A percentile compares a stretch with the other conserved stretches of the same genome.
Evolutionary conservation across 129 eudicot genomes (phyloP).

Genomic region (Escallonia rubra): DNA sequence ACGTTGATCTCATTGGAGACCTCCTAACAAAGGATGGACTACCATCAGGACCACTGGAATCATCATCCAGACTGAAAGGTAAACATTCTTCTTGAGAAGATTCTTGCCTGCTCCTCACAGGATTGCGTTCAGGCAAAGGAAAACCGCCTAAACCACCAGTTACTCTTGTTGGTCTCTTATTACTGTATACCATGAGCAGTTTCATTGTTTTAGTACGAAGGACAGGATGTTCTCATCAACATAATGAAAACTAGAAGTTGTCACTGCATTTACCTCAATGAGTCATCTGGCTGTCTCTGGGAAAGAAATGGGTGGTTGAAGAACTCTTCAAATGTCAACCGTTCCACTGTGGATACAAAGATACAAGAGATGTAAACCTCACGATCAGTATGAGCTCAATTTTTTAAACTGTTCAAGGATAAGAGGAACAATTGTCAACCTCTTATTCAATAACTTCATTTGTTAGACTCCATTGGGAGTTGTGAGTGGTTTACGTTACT

Average conservation of each 20-base stretch:
- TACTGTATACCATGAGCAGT: constrained; percentile 28
- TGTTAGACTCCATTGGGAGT: too few species aligned
- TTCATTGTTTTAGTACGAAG: constrained; percentile 4
- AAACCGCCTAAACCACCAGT: constrained; percentile 33
- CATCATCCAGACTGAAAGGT: constrained; percentile 78
- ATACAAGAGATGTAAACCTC: not conserved
- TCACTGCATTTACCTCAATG: constrained; percentile 31
- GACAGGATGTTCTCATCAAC: not conserved
- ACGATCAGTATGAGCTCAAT: constrained; percentile 5
- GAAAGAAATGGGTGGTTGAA: constrained; percentile 69
- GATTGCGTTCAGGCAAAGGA: constrained; percentile 32
- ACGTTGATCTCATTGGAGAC: constrained; percentile 53
- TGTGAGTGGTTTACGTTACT: too few species aligned
- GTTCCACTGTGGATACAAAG: constrained; percentile 56
- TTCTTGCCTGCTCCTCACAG: constrained; percentile 44
- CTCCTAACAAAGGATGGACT: constrained; percentile 39
- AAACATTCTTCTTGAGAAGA: constrained; percentile 67
- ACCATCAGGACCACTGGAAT: constrained; percentile 60
- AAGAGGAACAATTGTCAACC: too few species aligned
- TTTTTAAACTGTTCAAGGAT: not conserved
- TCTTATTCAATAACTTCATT: too few species aligned
- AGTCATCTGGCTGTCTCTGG: constrained; percentile 43
- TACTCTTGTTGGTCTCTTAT: constrained; percentile 33
- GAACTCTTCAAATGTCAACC: constrained; percentile 87
- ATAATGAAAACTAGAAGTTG: constrained; percentile 3